A percentile compares a stretch with the other conserved stretches of the same genome.
Evolutionary conservation across 2,329 filamentous ascomycete genomes (phyloP).

Genomic region (Alternaria atra): DNA sequence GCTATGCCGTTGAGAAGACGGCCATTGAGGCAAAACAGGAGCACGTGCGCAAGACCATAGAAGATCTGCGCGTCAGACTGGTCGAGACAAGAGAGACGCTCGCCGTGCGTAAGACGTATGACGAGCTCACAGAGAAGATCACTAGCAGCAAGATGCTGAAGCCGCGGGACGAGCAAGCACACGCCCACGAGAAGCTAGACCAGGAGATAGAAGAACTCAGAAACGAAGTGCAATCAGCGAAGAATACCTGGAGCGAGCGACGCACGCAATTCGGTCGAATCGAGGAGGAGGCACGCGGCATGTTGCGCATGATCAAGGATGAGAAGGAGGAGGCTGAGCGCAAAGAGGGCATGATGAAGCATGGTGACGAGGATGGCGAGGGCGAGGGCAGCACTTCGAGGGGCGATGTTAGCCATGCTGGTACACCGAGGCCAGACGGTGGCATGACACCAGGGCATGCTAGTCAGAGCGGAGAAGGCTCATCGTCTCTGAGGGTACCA

Average conservation of each 20-base stretch:
- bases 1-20: slow-evolving; percentile 82
- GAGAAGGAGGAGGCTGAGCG: slow-evolving; percentile 95
- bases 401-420: slow-evolving; percentile 52
- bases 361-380: slow-evolving; percentile 52
- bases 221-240: slow-evolving; percentile 82
- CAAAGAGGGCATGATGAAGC: slow-evolving; percentile 71
- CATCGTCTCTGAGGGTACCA: slow-evolving; percentile 38
- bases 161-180: slow-evolving; percentile 82
- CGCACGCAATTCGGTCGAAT: slow-evolving; percentile 87
- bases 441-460: slow-evolving; percentile 53
- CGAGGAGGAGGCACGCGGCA: slow-evolving; percentile 87
- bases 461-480: slow-evolving; percentile 43
- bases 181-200: slow-evolving; percentile 80
- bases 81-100: slow-evolving; percentile 72
- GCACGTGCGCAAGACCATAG: slow-evolving; percentile 77
- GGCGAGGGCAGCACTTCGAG: slow-evolving; percentile 51
- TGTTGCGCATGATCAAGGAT: slow-evolving; percentile 86
- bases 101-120: slow-evolving; percentile 82
- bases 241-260: slow-evolving; percentile 82
- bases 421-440: slow-evolving; percentile 57
- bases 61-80: slow-evolving; percentile 75
- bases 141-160: slow-evolving; percentile 80
- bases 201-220: slow-evolving; percentile 89
- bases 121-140: slow-evolving; percentile 87
- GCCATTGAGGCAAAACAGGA: slow-evolving; percentile 82